Evolutionary conservation across 345 rosid species (phyloP).

Genomic region (Anacardium occidentale): DNA sequence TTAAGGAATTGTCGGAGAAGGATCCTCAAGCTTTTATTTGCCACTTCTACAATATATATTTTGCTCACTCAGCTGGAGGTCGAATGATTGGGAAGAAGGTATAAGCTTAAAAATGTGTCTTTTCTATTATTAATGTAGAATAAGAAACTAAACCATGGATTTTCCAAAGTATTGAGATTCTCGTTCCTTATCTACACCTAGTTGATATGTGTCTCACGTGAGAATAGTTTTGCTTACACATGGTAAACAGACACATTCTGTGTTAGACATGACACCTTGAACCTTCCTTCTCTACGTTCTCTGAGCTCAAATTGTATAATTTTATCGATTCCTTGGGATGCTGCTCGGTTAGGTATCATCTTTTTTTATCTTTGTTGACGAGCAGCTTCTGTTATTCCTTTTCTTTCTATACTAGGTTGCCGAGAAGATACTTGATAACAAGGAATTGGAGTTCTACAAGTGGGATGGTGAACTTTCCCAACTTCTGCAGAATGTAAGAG

Average conservation of each 20-base stretch:
- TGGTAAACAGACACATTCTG: neutral
- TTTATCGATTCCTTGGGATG: neutral
- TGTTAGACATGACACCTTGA: neutral
- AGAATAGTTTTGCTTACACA: neutral
- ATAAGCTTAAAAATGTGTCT: neutral
- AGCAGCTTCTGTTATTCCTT: neutral
- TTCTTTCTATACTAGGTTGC: slow-evolving; percentile 53
- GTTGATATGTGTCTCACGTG: neutral
- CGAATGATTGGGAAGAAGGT: slow-evolving; percentile 97
- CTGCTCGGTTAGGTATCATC: neutral
- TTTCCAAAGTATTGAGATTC: neutral
- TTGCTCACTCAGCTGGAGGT: slow-evolving; percentile 96
- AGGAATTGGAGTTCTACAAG: slow-evolving; percentile 75
- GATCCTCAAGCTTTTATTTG: slow-evolving; percentile 97
- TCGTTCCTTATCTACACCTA: neutral
- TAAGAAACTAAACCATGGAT: neutral
- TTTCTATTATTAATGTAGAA: neutral
- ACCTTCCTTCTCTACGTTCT: neutral
- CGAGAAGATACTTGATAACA: slow-evolving; percentile 56
- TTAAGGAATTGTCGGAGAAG: slow-evolving; percentile 67
- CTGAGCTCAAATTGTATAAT: neutral
- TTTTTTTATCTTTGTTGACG: neutral
- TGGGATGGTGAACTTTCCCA: slow-evolving; percentile 85
- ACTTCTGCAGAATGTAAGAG: slow-evolving; percentile 75
- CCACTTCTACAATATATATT: slow-evolving; percentile 93